Conservation (phyloP, 768 basidiomycete species). For the Polyporus arcularius region DNA sequence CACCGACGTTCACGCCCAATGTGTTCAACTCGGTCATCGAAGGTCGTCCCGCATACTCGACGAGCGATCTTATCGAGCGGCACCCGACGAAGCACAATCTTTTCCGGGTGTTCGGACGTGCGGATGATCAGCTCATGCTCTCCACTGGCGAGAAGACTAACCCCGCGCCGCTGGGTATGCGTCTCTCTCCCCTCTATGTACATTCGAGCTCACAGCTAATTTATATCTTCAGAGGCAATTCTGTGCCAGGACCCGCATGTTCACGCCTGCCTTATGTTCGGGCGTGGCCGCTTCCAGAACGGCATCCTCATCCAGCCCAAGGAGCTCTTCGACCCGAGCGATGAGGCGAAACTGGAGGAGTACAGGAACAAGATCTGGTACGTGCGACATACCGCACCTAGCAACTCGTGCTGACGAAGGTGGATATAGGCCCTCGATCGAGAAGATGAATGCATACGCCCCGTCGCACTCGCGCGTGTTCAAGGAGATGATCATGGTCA, state of each 20-base stretch:
- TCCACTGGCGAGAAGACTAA: slow-evolving; percentile 39
- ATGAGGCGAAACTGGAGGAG: slow-evolving; percentile 10
- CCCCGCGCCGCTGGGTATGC: slow-evolving; percentile 1
- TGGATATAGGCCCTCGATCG: slow-evolving; percentile 30
- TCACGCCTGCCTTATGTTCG: slow-evolving; percentile 39
- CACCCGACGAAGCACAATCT: slow-evolving; percentile 42
- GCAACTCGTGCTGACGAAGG: too few species aligned
- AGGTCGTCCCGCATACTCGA: slow-evolving; percentile 34
- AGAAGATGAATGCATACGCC: slow-evolving; percentile 42
- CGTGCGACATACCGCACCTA: background rate
- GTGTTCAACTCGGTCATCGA: too few species aligned
- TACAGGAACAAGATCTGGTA: slow-evolving; percentile 19
- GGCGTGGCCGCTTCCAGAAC: slow-evolving; percentile 40
- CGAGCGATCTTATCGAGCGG: slow-evolving; percentile 41
- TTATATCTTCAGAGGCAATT: slow-evolving; percentile 32
- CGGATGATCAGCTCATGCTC: slow-evolving; percentile 49
- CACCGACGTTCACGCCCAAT: slow-evolving; percentile 17
- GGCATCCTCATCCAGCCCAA: slow-evolving; percentile 43
- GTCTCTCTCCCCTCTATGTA: background rate
- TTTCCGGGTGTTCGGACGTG: slow-evolving; percentile 44
- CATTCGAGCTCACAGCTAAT: too few species aligned
- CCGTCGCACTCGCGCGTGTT: slow-evolving; percentile 48
- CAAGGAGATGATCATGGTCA: slow-evolving; percentile 44
- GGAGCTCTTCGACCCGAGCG: slow-evolving; percentile 32
- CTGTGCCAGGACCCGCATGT: slow-evolving; percentile 37